Conservation (phyloP, 1,139 yeast genomes). For the Spathaspora sp. region DNA sequence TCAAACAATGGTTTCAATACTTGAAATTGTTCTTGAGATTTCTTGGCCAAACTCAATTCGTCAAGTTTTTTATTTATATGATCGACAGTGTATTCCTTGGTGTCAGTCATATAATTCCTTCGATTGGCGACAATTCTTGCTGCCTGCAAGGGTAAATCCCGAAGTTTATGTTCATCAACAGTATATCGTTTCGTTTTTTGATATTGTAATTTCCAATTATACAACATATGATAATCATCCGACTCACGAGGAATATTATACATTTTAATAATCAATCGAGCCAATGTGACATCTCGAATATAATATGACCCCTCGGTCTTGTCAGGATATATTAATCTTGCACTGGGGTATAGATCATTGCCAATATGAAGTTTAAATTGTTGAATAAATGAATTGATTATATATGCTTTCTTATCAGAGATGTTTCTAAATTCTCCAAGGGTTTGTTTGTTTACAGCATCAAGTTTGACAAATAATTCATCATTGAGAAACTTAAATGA, state of each 20-base stretch:
- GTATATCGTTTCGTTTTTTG: constrained; percentile 22
- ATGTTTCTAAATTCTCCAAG: constrained; percentile 28
- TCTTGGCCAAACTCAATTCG: constrained; percentile 36
- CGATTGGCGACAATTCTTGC: constrained; percentile 48
- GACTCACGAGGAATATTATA: constrained; percentile 36
- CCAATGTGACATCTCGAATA: constrained; percentile 52
- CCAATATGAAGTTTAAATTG: constrained; percentile 71
- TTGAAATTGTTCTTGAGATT: constrained; percentile 34
- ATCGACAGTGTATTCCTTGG: constrained; percentile 44
- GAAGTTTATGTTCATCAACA: constrained; percentile 24
- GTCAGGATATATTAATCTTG: constrained; percentile 62
- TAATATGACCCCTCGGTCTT: constrained; percentile 55
- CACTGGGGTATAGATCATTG: constrained; percentile 64
- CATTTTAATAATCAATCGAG: constrained; percentile 39
- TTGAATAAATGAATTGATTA: constrained; percentile 48
- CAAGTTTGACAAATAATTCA: constrained; percentile 34
- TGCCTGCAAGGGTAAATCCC: constrained; percentile 48
- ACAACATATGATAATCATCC: constrained; percentile 33
- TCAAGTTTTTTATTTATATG: constrained; percentile 62
- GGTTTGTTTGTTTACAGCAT: constrained; percentile 26
- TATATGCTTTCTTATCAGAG: constrained; percentile 30
- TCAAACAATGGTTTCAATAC: constrained; percentile 52
- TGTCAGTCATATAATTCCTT: constrained; percentile 46
- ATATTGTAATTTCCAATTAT: constrained; percentile 40
- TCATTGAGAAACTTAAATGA: constrained; percentile 30